phyloP scores from a whole-genome alignment of 1,139 yeast species.

The Barnettozyma hawaiiensis region DNA sequence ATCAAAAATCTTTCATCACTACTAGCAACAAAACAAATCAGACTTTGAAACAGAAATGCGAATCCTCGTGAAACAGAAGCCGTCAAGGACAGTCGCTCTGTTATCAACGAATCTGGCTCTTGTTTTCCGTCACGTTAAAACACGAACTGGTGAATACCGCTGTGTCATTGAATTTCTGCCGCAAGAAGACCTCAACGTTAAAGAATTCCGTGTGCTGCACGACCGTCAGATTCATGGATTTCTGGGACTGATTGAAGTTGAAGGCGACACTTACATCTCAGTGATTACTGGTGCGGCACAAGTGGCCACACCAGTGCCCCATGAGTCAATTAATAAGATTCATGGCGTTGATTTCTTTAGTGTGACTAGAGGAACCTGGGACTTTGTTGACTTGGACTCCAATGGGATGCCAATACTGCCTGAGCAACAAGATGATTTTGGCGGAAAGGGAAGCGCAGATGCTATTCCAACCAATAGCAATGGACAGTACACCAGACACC shows the following conservation, averaged over 20 bases:
- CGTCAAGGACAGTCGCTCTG: constrained; percentile 51
- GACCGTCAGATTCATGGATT: constrained; percentile 69
- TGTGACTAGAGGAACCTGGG: constrained; percentile 71
- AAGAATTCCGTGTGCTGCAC: constrained; percentile 43
- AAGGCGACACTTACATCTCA: constrained; percentile 64
- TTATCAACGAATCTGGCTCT: constrained; percentile 46
- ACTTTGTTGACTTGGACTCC: constrained; percentile 58
- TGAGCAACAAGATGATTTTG: constrained; percentile 25
- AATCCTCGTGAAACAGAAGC: constrained; percentile 39
- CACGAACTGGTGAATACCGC: constrained; percentile 28
- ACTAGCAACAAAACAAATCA: no score
- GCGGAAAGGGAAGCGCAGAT: constrained; percentile 6
- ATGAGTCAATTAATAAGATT: constrained; percentile 76
- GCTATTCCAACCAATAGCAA: constrained; percentile 18
- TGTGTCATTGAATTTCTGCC: constrained; percentile 51
- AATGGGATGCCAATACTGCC: constrained; percentile 52
- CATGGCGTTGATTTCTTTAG: constrained; percentile 82
- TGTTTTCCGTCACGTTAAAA: constrained; percentile 38
- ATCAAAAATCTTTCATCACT: no score
- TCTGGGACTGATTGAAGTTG: constrained; percentile 72
- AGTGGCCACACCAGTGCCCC: constrained; percentile 81
- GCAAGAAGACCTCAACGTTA: constrained; percentile 33
- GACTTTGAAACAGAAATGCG: no score
- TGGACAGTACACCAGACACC: constrained; percentile 52
- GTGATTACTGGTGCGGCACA: constrained; percentile 69